Conservation (phyloP, 257 asterid genomes). For the Ophiorrhiza pumila region DNA sequence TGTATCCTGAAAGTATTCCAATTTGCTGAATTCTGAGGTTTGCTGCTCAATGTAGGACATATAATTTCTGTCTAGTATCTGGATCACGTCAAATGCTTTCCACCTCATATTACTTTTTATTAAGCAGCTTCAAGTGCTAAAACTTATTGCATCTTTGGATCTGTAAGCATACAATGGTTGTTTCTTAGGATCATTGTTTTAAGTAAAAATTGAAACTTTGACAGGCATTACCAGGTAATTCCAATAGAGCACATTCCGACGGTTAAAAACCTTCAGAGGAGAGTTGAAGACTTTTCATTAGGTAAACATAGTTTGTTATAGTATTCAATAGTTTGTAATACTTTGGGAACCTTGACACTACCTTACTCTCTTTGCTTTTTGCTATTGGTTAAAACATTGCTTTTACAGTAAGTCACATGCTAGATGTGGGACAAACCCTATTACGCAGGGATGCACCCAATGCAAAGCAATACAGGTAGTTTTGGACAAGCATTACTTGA, state of each 20-base stretch:
- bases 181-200: not conserved
- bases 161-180: not conserved
- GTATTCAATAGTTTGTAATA: not conserved
- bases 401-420: conserved; percentile 69
- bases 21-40: not conserved
- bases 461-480: conserved; percentile 56
- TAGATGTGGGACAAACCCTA: conserved; percentile 64
- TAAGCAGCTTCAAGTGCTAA: not conserved
- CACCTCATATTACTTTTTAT: not conserved
- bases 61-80: not conserved
- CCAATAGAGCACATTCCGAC: conserved; percentile 81
- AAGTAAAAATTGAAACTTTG: not conserved
- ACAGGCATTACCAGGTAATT: conserved; percentile 91
- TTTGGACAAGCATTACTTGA: not conserved
- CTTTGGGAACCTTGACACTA: conserved; percentile 3
- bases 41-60: not conserved
- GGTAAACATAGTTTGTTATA: conserved; percentile 31
- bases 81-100: not conserved
- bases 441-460: conserved; percentile 69
- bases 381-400: conserved; percentile 16
- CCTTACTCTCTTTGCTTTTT: not conserved
- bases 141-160: not conserved
- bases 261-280: conserved; percentile 52
- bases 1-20: not conserved
- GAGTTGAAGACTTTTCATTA: conserved; percentile 53